A percentile compares a stretch with the other conserved stretches of the same genome.
Evolutionary conservation across 352 stramenopile species (phyloP).

Genomic region (Pythium volutum): DNA sequence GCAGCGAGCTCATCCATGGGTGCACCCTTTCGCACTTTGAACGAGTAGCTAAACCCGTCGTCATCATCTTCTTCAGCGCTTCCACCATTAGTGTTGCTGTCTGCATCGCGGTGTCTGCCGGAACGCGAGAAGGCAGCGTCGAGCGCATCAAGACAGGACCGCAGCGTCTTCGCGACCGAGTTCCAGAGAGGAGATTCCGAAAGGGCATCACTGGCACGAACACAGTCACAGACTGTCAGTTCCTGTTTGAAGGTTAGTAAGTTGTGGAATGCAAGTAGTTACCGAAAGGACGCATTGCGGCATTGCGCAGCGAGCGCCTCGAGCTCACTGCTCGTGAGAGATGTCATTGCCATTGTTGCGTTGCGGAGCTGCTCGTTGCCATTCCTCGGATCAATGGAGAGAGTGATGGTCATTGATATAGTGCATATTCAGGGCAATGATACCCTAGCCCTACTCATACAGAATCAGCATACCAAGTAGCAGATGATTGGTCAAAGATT

Average conservation of each 20-base stretch:
- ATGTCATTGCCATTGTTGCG: slow-evolving; percentile 2
- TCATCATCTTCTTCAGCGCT: slow-evolving; percentile 34
- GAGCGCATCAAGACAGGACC: slow-evolving; percentile 13
- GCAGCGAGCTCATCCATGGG: slow-evolving; percentile 24
- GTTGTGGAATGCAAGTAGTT: background rate
- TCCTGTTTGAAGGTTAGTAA: background rate
- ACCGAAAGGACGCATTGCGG: slow-evolving; percentile 50
- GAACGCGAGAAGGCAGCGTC: slow-evolving; percentile 13
- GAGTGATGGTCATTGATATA: slow-evolving; percentile 27
- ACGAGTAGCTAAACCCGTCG: slow-evolving; percentile 73
- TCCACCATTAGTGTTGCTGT: background rate
- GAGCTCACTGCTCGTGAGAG: slow-evolving; percentile 28
- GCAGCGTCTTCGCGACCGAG: slow-evolving; percentile 18
- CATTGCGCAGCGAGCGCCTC: slow-evolving; percentile 54
- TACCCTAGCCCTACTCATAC: background rate
- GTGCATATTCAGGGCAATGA: background rate
- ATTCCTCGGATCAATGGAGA: slow-evolving; percentile 11
- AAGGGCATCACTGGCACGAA: slow-evolving; percentile 16
- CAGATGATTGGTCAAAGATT: background rate
- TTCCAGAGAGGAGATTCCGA: slow-evolving; percentile 26
- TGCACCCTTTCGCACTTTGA: slow-evolving; percentile 39
- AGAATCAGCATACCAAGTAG: background rate
- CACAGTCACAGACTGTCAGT: background rate
- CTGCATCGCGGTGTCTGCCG: slow-evolving; percentile 6
- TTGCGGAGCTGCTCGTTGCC: slow-evolving; percentile 14